phyloP scores from a whole-genome alignment of 2,329 filamentous ascomycete species.

The Monosporascus sp. region DNA sequence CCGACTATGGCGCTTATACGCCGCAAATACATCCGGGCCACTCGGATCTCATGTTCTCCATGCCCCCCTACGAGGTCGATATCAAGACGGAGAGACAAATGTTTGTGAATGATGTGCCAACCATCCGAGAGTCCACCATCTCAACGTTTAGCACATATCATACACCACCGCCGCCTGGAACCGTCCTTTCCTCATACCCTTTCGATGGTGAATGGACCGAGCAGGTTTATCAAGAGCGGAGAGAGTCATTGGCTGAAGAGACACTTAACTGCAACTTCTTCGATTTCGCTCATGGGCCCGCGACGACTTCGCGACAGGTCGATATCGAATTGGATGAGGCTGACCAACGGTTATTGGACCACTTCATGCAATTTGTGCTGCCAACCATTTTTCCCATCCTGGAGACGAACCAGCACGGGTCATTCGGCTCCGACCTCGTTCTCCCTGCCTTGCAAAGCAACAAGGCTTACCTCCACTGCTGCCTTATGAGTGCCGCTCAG shows the following conservation, averaged over 20 bases:
- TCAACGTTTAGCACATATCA: constrained; percentile 93
- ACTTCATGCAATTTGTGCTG: constrained; percentile 85
- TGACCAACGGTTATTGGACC: constrained; percentile 80
- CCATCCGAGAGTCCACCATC: constrained; percentile 77
- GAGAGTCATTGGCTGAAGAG: constrained; percentile 64
- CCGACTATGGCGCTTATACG: constrained; percentile 58
- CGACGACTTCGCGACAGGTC: constrained; percentile 60
- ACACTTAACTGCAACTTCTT: constrained; percentile 73
- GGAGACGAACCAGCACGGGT: constrained; percentile 83
- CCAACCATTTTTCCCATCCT: constrained; percentile 88
- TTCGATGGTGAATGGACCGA: constrained; percentile 66
- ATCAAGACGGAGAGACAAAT: constrained; percentile 94
- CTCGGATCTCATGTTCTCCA: constrained; percentile 51
- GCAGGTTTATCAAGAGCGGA: constrained; percentile 61
- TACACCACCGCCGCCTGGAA: constrained; percentile 66
- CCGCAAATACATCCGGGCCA: constrained; percentile 52
- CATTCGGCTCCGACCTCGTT: constrained; percentile 74
- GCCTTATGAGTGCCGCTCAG: constrained; percentile 85
- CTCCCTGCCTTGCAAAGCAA: constrained; percentile 86
- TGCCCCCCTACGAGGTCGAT: constrained; percentile 84
- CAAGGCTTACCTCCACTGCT: constrained; percentile 92
- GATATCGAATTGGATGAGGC: constrained; percentile 80
- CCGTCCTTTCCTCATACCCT: constrained; percentile 58
- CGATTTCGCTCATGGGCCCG: constrained; percentile 67
- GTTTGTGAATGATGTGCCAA: constrained; percentile 86